phyloP scores from a whole-genome alignment of 2,329 filamentous ascomycete species.

The Alternaria ethzedia region DNA sequence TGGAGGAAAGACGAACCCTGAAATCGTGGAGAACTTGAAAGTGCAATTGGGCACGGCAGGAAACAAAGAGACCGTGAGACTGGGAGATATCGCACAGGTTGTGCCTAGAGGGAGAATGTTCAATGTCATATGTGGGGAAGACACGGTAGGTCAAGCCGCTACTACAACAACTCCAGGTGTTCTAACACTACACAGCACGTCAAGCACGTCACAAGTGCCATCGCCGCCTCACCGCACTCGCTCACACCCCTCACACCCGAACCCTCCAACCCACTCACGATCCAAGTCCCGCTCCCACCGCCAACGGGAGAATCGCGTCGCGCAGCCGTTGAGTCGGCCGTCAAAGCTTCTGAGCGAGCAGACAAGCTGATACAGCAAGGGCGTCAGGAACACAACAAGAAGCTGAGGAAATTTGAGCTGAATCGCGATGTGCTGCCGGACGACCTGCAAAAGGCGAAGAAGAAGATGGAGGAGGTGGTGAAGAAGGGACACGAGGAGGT shows the following conservation, averaged over 20 bases:
- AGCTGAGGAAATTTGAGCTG: slow-evolving; percentile 52
- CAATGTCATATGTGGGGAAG: slow-evolving; percentile 68
- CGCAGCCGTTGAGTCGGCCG: slow-evolving; percentile 47
- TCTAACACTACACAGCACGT: slow-evolving; percentile 53
- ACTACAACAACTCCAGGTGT: not conserved
- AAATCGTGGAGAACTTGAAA: slow-evolving; percentile 65
- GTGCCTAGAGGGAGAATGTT: slow-evolving; percentile 68
- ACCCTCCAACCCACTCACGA: slow-evolving; percentile 56
- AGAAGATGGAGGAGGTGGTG: slow-evolving; percentile 59
- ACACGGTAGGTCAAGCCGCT: slow-evolving; percentile 58
- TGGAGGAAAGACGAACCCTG: slow-evolving; percentile 68
- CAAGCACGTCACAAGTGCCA: slow-evolving; percentile 61
- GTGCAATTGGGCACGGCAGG: slow-evolving; percentile 61
- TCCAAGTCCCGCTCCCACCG: slow-evolving; percentile 63
- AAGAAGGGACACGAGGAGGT: slow-evolving; percentile 57
- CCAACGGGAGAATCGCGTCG: slow-evolving; percentile 63
- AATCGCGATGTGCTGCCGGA: slow-evolving; percentile 54
- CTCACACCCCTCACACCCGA: slow-evolving; percentile 60
- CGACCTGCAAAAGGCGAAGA: slow-evolving; percentile 57
- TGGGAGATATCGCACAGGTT: slow-evolving; percentile 71
- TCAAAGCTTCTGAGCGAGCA: slow-evolving; percentile 53
- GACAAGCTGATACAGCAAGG: slow-evolving; percentile 52
- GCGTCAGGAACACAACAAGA: slow-evolving; percentile 57
- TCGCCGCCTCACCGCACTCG: slow-evolving; percentile 58
- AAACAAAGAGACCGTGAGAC: slow-evolving; percentile 57